Conservation (phyloP, 441 rosid species). For the Erodium trifolium region DNA sequence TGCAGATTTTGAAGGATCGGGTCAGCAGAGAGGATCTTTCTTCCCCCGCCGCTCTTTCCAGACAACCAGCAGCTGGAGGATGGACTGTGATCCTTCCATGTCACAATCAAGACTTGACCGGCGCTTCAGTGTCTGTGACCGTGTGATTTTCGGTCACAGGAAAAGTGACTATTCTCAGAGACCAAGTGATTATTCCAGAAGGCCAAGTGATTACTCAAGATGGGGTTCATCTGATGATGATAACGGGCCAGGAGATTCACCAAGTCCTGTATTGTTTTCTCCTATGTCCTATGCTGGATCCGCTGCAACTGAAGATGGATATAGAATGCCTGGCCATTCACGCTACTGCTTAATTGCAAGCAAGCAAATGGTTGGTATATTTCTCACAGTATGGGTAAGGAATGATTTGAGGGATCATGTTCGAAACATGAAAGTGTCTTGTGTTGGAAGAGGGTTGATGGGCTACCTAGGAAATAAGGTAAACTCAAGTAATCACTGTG, state of each 20-base stretch:
- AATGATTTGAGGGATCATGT: constrained; percentile 72
- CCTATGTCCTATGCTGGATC: constrained; percentile 59
- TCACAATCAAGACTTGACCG: constrained; percentile 71
- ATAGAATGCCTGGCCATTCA: constrained; percentile 59
- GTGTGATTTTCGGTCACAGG: constrained; percentile 62
- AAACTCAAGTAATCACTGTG: constrained; percentile 11
- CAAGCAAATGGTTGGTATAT: constrained; percentile 96
- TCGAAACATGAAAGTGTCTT: constrained; percentile 72
- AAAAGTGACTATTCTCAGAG: constrained; percentile 11
- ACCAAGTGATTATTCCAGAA: constrained; percentile 5
- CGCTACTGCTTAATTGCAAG: constrained; percentile 84
- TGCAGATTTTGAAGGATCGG: constrained; percentile 93
- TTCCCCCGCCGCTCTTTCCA: constrained; percentile 90
- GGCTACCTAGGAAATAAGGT: constrained; percentile 99
- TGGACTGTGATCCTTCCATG: constrained; percentile 59
- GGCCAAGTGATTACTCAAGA: constrained; percentile 66
- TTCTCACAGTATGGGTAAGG: constrained; percentile 87
- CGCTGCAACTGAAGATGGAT: constrained; percentile 49
- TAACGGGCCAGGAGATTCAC: constrained; percentile 74
- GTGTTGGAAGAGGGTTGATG: constrained; percentile 34
- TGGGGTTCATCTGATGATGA: constrained; percentile 97
- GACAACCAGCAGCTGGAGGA: constrained; percentile 71
- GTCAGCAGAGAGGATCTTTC: constrained; percentile 69
- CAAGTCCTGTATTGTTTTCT: constrained; percentile 66
- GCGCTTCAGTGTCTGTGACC: constrained; percentile 85